Percentiles rank a stretch among this genome's conserved stretches.
Evolutionary conservation across 306 rosid genomes (phyloP).

Genomic region (Sindora glabra): DNA sequence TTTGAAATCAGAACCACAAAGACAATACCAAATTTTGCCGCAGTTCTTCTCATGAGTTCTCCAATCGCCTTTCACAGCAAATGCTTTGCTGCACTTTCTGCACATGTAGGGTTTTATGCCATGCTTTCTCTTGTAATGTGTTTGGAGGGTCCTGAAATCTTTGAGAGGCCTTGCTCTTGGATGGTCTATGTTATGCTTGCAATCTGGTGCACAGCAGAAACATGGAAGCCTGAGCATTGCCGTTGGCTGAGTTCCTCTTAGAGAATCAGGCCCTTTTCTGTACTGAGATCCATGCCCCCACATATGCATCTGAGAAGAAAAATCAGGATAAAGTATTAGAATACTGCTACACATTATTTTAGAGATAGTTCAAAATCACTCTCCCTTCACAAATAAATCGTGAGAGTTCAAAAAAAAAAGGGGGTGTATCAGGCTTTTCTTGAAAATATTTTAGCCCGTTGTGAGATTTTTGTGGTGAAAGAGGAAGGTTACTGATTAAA

Average conservation of each 20-base stretch:
- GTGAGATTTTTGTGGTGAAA: no score
- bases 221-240: conserved; percentile 61
- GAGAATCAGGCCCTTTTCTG: no score
- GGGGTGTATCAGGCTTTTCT: no score
- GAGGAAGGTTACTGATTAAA: no score
- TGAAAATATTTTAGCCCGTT: no score
- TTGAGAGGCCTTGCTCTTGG: conserved; percentile 58
- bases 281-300: conserved; percentile 85
- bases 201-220: conserved; percentile 54
- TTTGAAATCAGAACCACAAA: conserved; percentile 66
- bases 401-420: no score
- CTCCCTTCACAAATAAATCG: no score
- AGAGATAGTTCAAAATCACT: no score
- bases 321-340: no score
- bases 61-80: conserved; percentile 80
- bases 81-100: conserved; percentile 50
- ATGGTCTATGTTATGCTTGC: conserved; percentile 68
- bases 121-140: conserved; percentile 72
- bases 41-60: conserved; percentile 78
- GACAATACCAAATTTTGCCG: conserved; percentile 59
- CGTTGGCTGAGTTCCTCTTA: conserved; percentile 55
- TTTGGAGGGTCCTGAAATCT: conserved; percentile 72
- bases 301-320: conserved; percentile 65
- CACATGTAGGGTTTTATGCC: conserved; percentile 60
- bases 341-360: no score